Percentiles rank a stretch among this genome's conserved stretches.
Conservation (phyloP, 495 filamentous ascomycete genomes). For the Aspergillus kassunensis region DNA sequence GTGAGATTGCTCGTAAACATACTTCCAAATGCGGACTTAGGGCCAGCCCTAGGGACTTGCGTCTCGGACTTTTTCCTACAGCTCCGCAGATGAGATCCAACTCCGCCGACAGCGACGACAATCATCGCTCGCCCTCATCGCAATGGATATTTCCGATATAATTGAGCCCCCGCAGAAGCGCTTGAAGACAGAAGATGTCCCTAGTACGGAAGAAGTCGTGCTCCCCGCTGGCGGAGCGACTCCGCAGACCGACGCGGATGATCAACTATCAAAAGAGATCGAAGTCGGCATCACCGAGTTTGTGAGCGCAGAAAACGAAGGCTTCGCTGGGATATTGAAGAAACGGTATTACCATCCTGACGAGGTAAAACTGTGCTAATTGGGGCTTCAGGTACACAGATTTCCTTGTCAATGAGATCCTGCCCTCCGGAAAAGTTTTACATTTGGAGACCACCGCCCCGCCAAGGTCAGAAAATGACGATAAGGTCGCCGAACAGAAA, state of each 20-base stretch:
- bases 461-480: constrained; percentile 11
- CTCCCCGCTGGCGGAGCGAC: constrained; percentile 14
- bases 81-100: constrained; percentile 6
- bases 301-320: constrained; percentile 43
- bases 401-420: constrained; percentile 92
- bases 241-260: constrained; percentile 21
- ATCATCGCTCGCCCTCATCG: not conserved
- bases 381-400: constrained; percentile 71
- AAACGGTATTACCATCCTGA: constrained; percentile 44
- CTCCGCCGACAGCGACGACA: not conserved
- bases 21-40: constrained; percentile 15
- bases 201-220: constrained; percentile 15
- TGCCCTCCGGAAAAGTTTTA: constrained; percentile 69
- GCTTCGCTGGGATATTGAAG: constrained; percentile 55
- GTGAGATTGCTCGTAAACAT: not conserved
- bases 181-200: constrained; percentile 34
- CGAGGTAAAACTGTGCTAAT: constrained; percentile 5
- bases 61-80: constrained; percentile 12
- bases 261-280: constrained; percentile 40
- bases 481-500: constrained; percentile 6
- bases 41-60: constrained; percentile 9
- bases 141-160: constrained; percentile 39
- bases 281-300: constrained; percentile 55
- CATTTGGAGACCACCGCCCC: constrained; percentile 57
- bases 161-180: constrained; percentile 44